Base-by-base conservation (phyloP, 2,329 filamentous ascomycete species). In the Colletotrichum musicola region DNA sequence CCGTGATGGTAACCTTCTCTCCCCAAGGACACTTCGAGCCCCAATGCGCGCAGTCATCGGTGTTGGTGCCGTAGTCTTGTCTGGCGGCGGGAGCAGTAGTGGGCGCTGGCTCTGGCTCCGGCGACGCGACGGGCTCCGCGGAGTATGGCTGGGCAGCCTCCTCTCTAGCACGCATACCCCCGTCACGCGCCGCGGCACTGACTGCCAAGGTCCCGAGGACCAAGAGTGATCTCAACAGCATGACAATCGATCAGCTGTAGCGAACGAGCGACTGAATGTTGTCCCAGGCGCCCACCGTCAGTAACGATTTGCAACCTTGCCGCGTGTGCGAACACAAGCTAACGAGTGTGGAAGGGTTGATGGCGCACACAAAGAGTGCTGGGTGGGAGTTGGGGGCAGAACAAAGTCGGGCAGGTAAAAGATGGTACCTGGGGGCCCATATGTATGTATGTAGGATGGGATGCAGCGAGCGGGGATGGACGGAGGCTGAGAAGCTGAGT, bases 381-480 rank as follows among this genome's bases (percentile, higher is more conserved):
- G 20, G 58, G 35, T 20, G 30, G 54, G 46, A 50, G 47, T 46
- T 60, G 57, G 63, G 67, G 53, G 63, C 63, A 67, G 57, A 42
- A 47, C 51, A 59, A 56, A 51, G 50, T 62, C 62, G 38, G 46
- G 62, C 14, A n/a, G 53, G 57, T 6, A 42, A 14, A n/a, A 25
- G 18, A 46, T 68, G 63, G 67, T 69, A 68, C 46, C 53, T 47
- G 25, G 57, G 53, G 54, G 35, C 53, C 47, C 67, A 69, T 69
- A 69, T 67, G 63, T 68, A 69, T 66, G 66, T 61, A 69, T 61
- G 66, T 61, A 69, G 18, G 18, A 59, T 68, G 30, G 46, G 38
- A 20, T 54, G 49, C 62, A 60, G 27, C 40, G 30, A 60, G 16
- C 13, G 50, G 22, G 54, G 40, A 35, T 35, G 7, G 44, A 55